phyloP scores from a whole-genome alignment of 2,329 filamentous ascomycete species.

The Cladosporium sp. region DNA sequence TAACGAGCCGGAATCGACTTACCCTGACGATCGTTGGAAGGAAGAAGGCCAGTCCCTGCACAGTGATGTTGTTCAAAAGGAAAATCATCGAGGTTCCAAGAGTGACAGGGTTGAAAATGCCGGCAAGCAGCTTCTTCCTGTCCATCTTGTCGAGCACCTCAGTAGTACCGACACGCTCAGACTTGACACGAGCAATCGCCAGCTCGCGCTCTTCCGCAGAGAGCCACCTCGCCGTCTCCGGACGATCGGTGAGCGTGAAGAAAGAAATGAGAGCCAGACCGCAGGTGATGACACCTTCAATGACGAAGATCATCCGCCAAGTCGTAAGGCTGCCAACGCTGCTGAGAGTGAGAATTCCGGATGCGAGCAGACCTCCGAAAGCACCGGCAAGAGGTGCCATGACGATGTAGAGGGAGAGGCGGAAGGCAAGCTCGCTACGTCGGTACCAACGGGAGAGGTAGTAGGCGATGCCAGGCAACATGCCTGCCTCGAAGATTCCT shows the following conservation, averaged over 20 bases:
- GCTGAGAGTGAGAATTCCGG: conserved; percentile 56
- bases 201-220: conserved; percentile 59
- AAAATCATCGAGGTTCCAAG: conserved; percentile 53
- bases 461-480: conserved; percentile 69
- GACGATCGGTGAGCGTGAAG: conserved; percentile 61
- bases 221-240: conserved; percentile 62
- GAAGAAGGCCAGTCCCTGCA: conserved; percentile 66
- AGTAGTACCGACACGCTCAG: conserved; percentile 57
- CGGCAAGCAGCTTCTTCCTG: conserved; percentile 51
- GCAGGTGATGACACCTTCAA: conserved; percentile 62
- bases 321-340: conserved; percentile 49
- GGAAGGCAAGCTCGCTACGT: conserved; percentile 61
- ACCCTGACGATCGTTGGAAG: conserved; percentile 58
- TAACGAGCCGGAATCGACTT: background rate
- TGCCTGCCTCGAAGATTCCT: conserved; percentile 62
- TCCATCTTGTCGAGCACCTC: conserved; percentile 60
- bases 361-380: conserved; percentile 60
- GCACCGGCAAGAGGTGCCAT: conserved; percentile 65
- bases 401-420: conserved; percentile 62
- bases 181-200: conserved; percentile 61
- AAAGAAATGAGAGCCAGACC: conserved; percentile 55
- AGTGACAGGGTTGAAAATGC: conserved; percentile 59
- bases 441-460: conserved; percentile 68
- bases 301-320: conserved; percentile 67
- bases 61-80: conserved; percentile 62